Base-by-base conservation (phyloP, 2,329 filamentous ascomycete species). In the Dryadomyces quercivorus region DNA sequence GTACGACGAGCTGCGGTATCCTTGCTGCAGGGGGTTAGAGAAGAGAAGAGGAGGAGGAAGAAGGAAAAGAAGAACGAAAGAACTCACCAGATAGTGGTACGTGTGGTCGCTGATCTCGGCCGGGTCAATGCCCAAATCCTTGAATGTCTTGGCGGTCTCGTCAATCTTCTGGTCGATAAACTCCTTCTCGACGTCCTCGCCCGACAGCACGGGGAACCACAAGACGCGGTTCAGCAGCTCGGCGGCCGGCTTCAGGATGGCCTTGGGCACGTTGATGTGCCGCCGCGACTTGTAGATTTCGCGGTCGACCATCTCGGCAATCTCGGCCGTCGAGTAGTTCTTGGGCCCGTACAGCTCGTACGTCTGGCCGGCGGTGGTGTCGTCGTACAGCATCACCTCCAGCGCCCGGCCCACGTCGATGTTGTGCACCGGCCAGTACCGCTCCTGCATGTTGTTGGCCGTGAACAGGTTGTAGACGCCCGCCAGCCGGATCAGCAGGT, bases 101-200 rank as follows among this genome's bases (percentile, higher is more conserved):
- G 89, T 95, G 68, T 89, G 82, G 69, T 87, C 84, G 69, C 80
- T 84, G 64, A 97, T 80, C 59, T 97, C 91, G 49, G 82, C 86
- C 34, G 92, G 88, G 71, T 90, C 86, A 60, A 98, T 95, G 58
- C 82, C 88, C 49, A 98, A 78, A 66, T 97, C 91, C 71, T 87
- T 87, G 74, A 97, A 95, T 1, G 93, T 97, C 80, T 96, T 97
- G 60, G 93, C 93, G 38, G 77, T 82, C 56, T 83, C 82, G 69
- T 98, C 93, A 65, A 98, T 94, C 62, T 81, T 75, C 70, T 98
- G 93, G 70, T 98, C 87, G 63, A 95, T 81, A 70, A 92, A 95
- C 70, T 98, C 91, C 59, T 86, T 80, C 75, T 96, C 90, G 13
- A 98, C 78, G 69, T 95, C 83, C 64, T 97, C 91, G 43, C 82